Conservation (phyloP, 257 asterid genomes). For the Echium plantagineum region DNA sequence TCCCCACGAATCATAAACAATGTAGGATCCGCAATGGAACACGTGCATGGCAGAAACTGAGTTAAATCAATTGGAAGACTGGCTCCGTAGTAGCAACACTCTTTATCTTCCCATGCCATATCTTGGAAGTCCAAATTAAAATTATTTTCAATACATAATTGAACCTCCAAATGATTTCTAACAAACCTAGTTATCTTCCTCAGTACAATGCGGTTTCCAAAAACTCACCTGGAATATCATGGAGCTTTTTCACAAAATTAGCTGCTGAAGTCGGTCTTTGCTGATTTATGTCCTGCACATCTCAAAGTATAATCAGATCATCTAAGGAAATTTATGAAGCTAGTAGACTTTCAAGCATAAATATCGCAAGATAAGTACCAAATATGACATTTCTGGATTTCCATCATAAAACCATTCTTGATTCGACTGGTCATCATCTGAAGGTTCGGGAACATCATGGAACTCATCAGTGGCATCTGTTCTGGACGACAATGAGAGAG, state of each 20-base stretch:
- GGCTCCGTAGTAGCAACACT: conserved; percentile 38
- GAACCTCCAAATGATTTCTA: background rate
- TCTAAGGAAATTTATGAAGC: background rate
- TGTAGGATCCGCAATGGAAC: conserved; percentile 64
- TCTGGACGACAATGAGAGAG: conserved; percentile 30
- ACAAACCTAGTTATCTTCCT: background rate
- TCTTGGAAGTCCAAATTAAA: conserved; percentile 65
- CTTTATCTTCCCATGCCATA: conserved; percentile 36
- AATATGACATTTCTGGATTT: conserved; percentile 26
- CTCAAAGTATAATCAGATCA: conserved; percentile 1
- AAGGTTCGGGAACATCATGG: conserved; percentile 65
- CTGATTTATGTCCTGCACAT: conserved; percentile 40
- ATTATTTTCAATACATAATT: conserved; percentile 17
- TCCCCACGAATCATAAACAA: conserved; percentile 68
- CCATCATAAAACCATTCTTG: conserved; percentile 27
- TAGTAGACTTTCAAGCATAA: background rate
- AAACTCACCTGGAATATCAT: conserved; percentile 54
- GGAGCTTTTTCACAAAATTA: conserved; percentile 57
- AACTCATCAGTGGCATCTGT: conserved; percentile 59
- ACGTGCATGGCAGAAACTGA: conserved; percentile 47
- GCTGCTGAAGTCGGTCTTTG: conserved; percentile 45
- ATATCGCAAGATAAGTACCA: conserved; percentile 26
- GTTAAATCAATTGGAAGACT: conserved; percentile 64
- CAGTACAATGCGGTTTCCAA: background rate
- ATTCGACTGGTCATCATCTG: conserved; percentile 40